A percentile compares a stretch with the other conserved stretches of the same genome.
These are phyloP conservation scores for Aurinia saxatilis DNA, from an alignment of 345 rosid species.

Conservation along the genomic window DNA sequence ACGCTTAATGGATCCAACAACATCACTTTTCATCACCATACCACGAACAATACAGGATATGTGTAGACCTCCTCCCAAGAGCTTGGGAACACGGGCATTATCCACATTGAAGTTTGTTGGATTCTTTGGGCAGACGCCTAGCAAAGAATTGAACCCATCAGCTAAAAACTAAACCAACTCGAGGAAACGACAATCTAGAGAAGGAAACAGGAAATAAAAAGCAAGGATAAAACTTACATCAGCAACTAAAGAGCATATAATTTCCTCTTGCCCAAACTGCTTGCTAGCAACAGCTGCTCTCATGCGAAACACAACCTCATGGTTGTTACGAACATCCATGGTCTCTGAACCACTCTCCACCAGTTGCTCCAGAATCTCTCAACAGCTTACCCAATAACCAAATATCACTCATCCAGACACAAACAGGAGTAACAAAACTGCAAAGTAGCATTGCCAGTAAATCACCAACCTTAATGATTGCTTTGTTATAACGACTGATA, in stretches of 20 bases:
- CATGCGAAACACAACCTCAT: conserved; percentile 68
- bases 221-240: conserved; percentile 17
- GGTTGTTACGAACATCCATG: conserved; percentile 86
- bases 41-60: conserved; percentile 71
- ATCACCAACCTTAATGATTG: conserved; percentile 40
- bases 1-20: conserved; percentile 75
- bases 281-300: conserved; percentile 98
- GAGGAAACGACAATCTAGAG: too few species aligned
- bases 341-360: conserved; percentile 88
- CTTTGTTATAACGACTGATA: conserved; percentile 85
- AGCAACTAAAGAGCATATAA: conserved; percentile 64
- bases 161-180: too few species aligned
- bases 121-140: too few species aligned
- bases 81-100: conserved; percentile 64
- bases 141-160: too few species aligned
- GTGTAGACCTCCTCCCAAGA: conserved; percentile 86
- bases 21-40: conserved; percentile 85
- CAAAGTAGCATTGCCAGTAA: not conserved
- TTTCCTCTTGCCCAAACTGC: conserved; percentile 91
- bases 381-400: conserved; percentile 35
- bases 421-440: too few species aligned
- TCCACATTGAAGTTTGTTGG: too few species aligned
- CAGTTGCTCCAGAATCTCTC: conserved; percentile 52
- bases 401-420: not conserved
- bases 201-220: too few species aligned